Evolutionary conservation across 1,284 basidiomycete genomes (phyloP), one percentile per base, ranked within the genome.

Genomic region (Tilletia walkeri): DNA sequence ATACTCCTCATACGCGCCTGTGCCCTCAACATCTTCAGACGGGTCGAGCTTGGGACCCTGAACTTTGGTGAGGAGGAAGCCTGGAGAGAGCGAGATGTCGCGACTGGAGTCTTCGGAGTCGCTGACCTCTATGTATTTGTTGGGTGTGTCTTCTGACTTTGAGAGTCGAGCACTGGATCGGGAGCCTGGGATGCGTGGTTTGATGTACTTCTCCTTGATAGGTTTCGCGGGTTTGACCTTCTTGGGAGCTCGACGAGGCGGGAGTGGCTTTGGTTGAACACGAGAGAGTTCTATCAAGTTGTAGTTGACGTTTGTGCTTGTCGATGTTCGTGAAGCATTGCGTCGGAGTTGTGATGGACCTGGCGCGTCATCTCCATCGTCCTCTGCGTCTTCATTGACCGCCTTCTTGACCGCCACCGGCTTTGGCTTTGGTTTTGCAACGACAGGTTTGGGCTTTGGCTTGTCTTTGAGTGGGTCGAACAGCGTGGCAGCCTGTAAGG

Each of bases 1-100:
- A 38, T 63, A 63, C 59, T 63, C 59, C 59, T 63, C 59, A 63
- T 63, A 63, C 18, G 59, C 36, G 12, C 36, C 59, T 6, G 34
- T 63, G 59, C 59, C 59, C 14, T 63, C 59, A 2, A 63, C 36
- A 20, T 63, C 59, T 41, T 63, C 59, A 20, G 30, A 38, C 34
- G 30, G 34, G 14, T 63, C 59, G 36, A 63, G 12, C 16, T 34
- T 24, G 30, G 59, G 59, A 16, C 59, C 59, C 5, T 63, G 4
- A 9, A 63, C 4, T 16, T 63, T 63, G 59, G 59, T 36, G 59
- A 63, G 59, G 34, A 9, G 34, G n/a, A 5, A 18, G 34, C 59
- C 24, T 30, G 24, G 59, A 10, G 12, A 18, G 34, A 38, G 34
- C 12, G 12, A 16, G 1, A 38, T 18, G 34, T 63, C 59, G 59